A percentile compares a stretch with the other conserved stretches of the same genome.
phyloP scores from a whole-genome alignment of 306 rosid genomes.

The Pyrus bretschneideri region DNA sequence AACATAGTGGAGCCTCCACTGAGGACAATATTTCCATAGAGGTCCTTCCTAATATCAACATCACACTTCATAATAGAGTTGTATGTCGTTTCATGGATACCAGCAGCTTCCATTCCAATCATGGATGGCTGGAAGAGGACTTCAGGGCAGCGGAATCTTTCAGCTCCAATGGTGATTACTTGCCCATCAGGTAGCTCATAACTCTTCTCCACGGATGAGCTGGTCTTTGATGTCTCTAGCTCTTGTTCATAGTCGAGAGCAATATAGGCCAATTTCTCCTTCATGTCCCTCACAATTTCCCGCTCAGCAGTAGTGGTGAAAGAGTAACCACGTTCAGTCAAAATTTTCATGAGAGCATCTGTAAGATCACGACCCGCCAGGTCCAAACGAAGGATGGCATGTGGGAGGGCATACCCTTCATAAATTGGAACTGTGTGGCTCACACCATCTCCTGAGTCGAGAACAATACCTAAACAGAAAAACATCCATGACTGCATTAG shows the following conservation, averaged over 20 bases:
- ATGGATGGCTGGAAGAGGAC: constrained; percentile 98
- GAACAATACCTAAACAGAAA: constrained; percentile 65
- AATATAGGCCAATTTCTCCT: constrained; percentile 85
- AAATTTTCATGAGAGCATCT: constrained; percentile 85
- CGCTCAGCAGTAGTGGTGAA: constrained; percentile 95
- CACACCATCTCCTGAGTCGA: constrained; percentile 97
- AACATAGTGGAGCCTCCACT: constrained; percentile 97
- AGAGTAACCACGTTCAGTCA: constrained; percentile 99
- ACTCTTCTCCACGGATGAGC: constrained; percentile 91
- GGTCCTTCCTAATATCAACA: constrained; percentile 94
- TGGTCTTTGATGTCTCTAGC: constrained; percentile 77
- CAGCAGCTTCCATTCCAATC: constrained; percentile 95
- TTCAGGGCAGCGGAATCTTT: constrained; percentile 94
- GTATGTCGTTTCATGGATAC: constrained; percentile 94
- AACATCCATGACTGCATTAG: not conserved
- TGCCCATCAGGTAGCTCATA: constrained; percentile 96
- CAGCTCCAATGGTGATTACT: constrained; percentile 89
- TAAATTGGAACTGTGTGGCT: constrained; percentile 98
- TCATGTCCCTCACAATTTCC: constrained; percentile 91
- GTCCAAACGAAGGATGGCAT: constrained; percentile 94
- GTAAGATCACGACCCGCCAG: constrained; percentile 98
- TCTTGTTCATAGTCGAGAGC: constrained; percentile 96
- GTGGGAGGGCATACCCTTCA: constrained; percentile 97
- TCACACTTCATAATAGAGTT: constrained; percentile 99
- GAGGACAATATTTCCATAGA: constrained; percentile 86